Percentiles rank a stretch among this genome's conserved stretches.
Conservation (phyloP, 371 early-diverging fungal genomes). For the Mucor irregularis region DNA sequence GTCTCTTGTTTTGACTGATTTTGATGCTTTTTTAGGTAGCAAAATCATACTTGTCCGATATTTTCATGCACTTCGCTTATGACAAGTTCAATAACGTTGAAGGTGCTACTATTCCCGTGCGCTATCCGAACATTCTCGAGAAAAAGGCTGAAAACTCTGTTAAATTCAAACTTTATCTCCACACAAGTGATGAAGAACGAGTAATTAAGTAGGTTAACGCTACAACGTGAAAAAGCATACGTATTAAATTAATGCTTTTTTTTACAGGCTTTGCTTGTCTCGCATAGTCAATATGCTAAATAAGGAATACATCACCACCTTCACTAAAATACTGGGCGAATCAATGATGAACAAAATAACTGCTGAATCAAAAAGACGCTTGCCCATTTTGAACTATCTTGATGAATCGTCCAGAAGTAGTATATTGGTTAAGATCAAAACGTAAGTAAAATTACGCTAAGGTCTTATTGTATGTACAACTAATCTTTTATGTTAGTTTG, state of each 20-base stretch:
- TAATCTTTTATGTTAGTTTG: too few relatives aligned
- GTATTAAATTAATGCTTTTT: too few relatives aligned
- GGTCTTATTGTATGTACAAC: too few relatives aligned
- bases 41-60: not conserved
- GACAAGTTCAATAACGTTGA: not conserved
- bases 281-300: not conserved
- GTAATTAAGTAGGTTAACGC: too few relatives aligned
- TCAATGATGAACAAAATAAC: not conserved
- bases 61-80: not conserved
- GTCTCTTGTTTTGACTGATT: too few relatives aligned
- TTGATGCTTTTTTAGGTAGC: too few relatives aligned
- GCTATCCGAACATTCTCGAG: not conserved
- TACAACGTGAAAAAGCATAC: too few relatives aligned
- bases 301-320: not conserved
- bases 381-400: not conserved
- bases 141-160: not conserved
- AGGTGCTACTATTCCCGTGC: not conserved
- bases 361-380: not conserved
- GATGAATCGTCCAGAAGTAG: not conserved
- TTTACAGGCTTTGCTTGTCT: too few relatives aligned
- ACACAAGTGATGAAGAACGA: too few relatives aligned
- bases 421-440: not conserved
- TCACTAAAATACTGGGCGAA: not conserved
- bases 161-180: not conserved
- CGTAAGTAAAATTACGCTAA: too few relatives aligned